Evolutionary conservation across 2,329 filamentous ascomycete species (phyloP), one percentile per base, ranked within the genome.

Genomic region (Coccinonectria pachysandricola): DNA sequence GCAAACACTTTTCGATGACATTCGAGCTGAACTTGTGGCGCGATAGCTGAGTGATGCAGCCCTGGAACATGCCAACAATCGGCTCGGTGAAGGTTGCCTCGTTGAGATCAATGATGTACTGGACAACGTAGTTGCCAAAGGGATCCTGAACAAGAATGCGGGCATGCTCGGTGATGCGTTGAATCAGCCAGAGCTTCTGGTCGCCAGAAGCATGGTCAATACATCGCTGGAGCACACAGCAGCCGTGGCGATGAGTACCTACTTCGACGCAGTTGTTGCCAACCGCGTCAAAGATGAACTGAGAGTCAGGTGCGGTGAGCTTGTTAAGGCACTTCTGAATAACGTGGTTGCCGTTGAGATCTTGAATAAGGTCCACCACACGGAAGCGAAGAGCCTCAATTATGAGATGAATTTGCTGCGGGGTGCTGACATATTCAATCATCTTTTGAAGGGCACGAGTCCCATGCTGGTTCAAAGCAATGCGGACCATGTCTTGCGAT

Each of bases 11-110:
- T 64, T 98, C 91, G 37, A 98, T 88, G 31, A 98, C 91, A 45
- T 98, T 98, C 48, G 91, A 96, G 61, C 86, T 95, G 64, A 98
- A 98, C 60, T 98, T 98, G 64, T 98, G 91, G 53, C 86, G 87
- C 5, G 91, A 96, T 10, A 71, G 71, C 57, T 56, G 70, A 48
- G 53, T 80, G 62, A 73, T 83, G 64, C 67, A 68, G 44, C 79
- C 79, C 30, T 70, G 62, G 63, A 98, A 95, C 48, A 77, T 79
- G 27, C 69, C 64, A 35, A 92, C 91, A 20, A 98, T 67, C 4
- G 88, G 88, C 46, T 91, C 81, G 1, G 88, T 95, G 59, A 94
- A 95, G 42, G 65, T 66, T 8, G 79, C 68, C 50, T 98, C 86
- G 40, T 86, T 86, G 28, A 96, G 71, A 51, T 96, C 91, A 42